These are phyloP conservation scores for Thelonectria olida DNA, from an alignment of 2,329 filamentous ascomycete genomes.

Conservation along the genomic window DNA sequence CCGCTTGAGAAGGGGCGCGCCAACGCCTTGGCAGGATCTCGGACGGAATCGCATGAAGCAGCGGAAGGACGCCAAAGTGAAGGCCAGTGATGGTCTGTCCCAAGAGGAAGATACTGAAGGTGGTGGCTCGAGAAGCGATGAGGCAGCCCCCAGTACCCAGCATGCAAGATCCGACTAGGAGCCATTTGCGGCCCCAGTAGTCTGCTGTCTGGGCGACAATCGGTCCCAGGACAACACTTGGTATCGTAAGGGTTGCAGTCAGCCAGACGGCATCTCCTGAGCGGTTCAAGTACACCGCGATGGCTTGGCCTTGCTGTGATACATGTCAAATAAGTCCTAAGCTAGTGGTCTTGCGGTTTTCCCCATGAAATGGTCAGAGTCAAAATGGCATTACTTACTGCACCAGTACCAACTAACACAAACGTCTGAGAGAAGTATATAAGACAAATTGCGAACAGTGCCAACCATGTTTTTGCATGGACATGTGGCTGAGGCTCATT, in stretches of 20 bases:
- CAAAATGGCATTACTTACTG: too few species aligned
- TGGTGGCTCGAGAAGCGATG: conserved; percentile 17
- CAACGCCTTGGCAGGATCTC: conserved; percentile 27
- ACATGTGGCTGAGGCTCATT: conserved; percentile 6
- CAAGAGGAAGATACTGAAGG: conserved; percentile 19
- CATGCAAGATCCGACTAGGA: conserved; percentile 14
- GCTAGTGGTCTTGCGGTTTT: too few species aligned
- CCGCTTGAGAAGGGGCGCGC: conserved; percentile 23
- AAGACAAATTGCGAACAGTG: conserved; percentile 24
- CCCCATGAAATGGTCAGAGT: too few species aligned
- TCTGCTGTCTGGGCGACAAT: conserved; percentile 22
- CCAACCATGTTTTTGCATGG: conserved; percentile 20
- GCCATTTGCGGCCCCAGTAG: conserved; percentile 19
- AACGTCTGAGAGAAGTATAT: conserved; percentile 28
- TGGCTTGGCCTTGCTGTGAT: conserved; percentile 19
- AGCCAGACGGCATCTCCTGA: conserved; percentile 23
- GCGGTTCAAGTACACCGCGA: conserved; percentile 12
- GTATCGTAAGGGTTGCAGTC: conserved; percentile 24
- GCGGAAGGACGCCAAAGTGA: conserved; percentile 21
- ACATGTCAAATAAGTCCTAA: not conserved
- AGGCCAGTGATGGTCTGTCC: conserved; percentile 21
- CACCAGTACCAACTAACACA: conserved; percentile 23
- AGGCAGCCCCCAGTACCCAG: conserved; percentile 16
- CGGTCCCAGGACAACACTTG: conserved; percentile 24
- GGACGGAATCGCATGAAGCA: conserved; percentile 25